These are phyloP conservation scores for Apostasia ramifera DNA, from an alignment of 106 monocot species.

Conservation along the genomic window DNA sequence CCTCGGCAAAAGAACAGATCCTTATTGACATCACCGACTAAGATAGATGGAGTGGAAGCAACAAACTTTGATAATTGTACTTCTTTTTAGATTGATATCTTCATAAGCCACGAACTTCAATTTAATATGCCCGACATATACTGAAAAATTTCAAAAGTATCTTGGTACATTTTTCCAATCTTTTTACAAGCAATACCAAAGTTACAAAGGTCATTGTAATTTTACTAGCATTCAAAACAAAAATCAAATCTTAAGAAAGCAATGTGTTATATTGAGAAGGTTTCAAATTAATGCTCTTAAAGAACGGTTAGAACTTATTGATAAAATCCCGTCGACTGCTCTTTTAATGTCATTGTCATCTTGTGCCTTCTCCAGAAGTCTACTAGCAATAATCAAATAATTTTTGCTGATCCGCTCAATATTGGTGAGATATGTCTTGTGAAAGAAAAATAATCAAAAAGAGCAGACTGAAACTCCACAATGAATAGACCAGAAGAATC, in stretches of 20 bases:
- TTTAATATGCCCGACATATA: slow-evolving; percentile 24
- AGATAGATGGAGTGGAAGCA: slow-evolving; percentile 35
- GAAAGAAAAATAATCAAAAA: slow-evolving; percentile 61
- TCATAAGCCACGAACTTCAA: slow-evolving; percentile 55
- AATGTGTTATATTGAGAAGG: slow-evolving; percentile 35
- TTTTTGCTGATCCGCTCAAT: slow-evolving; percentile 60
- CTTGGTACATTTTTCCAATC: slow-evolving; percentile 70
- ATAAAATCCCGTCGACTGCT: slow-evolving; percentile 39
- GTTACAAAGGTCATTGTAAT: slow-evolving; percentile 57
- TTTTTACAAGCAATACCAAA: slow-evolving; percentile 67
- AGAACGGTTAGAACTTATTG: slow-evolving; percentile 86
- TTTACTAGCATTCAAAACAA: slow-evolving; percentile 44
- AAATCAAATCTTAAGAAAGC: slow-evolving; percentile 52
- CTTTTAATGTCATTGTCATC: slow-evolving; percentile 22
- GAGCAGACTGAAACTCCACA: slow-evolving; percentile 32
- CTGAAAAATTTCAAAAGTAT: slow-evolving; percentile 40
- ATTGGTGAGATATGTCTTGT: slow-evolving; percentile 42
- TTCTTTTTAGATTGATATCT: slow-evolving; percentile 46
- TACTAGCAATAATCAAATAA: slow-evolving; percentile 35
- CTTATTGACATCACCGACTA: slow-evolving; percentile 26
- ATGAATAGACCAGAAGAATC: background rate
- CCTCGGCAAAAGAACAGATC: slow-evolving; percentile 36
- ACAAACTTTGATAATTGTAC: slow-evolving; percentile 44
- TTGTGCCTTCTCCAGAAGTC: slow-evolving; percentile 39
- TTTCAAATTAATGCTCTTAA: slow-evolving; percentile 82